A percentile compares a stretch with the other conserved stretches of the same genome.
Conservation (phyloP, 306 rosid genomes). For the Pterocarpus santalinus region DNA sequence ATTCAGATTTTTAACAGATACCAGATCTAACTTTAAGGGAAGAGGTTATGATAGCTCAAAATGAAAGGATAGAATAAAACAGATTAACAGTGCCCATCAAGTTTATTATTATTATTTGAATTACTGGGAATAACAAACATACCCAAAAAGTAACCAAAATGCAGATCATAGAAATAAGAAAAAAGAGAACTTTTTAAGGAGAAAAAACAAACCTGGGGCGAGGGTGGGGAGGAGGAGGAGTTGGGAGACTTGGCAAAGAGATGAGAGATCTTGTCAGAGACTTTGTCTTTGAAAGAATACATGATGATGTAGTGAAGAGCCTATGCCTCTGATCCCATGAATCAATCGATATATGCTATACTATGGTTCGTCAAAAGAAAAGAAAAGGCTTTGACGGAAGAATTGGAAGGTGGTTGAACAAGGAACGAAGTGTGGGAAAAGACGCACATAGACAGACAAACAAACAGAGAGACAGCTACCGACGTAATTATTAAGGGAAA, state of each 20-base stretch:
- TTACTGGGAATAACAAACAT: not conserved
- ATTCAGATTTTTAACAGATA: slow-evolving; percentile 26
- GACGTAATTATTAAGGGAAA: not conserved
- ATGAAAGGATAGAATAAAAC: not conserved
- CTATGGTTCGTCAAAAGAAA: too few relatives aligned
- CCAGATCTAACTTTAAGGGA: slow-evolving; percentile 60
- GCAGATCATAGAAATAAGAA: not conserved
- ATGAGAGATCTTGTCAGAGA: slow-evolving; percentile 69
- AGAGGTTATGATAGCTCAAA: slow-evolving; percentile 18
- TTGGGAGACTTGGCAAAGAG: slow-evolving; percentile 65
- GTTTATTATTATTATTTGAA: not conserved
- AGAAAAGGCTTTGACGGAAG: too few relatives aligned
- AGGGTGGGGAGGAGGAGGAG: slow-evolving; percentile 3
- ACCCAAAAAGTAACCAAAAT: not conserved
- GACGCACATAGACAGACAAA: not conserved
- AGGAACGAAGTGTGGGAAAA: not conserved
- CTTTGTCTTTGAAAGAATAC: slow-evolving; percentile 76
- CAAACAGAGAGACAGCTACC: not conserved
- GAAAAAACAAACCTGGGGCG: slow-evolving; percentile 54
- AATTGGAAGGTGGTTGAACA: too few relatives aligned
- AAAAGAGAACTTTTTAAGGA: not conserved
- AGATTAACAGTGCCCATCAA: slow-evolving; percentile 46
- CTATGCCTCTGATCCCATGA: slow-evolving; percentile 35
- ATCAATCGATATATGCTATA: not conserved
- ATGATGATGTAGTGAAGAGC: slow-evolving; percentile 48